Evolutionary conservation across 176 grass and related monocot genomes (phyloP).

Genomic region (Avena eriantha): DNA sequence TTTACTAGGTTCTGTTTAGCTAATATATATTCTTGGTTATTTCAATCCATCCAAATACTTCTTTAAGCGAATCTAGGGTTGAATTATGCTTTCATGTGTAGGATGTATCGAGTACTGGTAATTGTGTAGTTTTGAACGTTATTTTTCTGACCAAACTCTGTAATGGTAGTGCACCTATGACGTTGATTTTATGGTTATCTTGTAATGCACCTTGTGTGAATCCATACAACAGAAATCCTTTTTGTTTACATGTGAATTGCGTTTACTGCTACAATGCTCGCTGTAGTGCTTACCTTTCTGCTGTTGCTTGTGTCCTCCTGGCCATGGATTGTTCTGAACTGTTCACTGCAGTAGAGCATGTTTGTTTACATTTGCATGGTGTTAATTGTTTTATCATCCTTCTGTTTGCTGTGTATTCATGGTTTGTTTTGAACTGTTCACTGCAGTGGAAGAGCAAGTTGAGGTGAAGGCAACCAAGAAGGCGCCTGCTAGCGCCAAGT

Average conservation of each 20-base stretch:
- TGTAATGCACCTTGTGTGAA: not conserved
- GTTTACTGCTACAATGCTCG: not conserved
- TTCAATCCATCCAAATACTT: not conserved
- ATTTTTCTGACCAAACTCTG: not conserved
- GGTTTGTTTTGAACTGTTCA: slow-evolving; percentile 28
- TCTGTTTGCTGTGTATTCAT: slow-evolving; percentile 12
- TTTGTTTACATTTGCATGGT: not conserved
- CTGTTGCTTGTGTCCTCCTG: not conserved
- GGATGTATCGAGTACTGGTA: not conserved
- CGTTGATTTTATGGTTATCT: not conserved
- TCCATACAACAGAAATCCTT: not conserved
- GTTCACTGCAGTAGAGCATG: slow-evolving; percentile 43
- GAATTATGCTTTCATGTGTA: not conserved
- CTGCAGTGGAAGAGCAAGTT: slow-evolving; percentile 50
- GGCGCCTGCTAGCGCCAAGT: slow-evolving; percentile 49
- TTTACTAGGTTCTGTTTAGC: slow-evolving; percentile 19
- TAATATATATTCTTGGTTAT: not conserved
- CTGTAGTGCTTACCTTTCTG: not conserved
- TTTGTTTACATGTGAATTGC: not conserved
- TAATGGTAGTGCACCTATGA: not conserved
- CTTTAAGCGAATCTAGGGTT: not conserved
- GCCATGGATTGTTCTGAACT: slow-evolving; percentile 21
- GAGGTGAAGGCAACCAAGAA: slow-evolving; percentile 60
- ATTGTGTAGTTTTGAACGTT: not conserved
- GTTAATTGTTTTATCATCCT: not conserved